Conservation (phyloP, 306 rosid species). For the Calophaca sinica region DNA sequence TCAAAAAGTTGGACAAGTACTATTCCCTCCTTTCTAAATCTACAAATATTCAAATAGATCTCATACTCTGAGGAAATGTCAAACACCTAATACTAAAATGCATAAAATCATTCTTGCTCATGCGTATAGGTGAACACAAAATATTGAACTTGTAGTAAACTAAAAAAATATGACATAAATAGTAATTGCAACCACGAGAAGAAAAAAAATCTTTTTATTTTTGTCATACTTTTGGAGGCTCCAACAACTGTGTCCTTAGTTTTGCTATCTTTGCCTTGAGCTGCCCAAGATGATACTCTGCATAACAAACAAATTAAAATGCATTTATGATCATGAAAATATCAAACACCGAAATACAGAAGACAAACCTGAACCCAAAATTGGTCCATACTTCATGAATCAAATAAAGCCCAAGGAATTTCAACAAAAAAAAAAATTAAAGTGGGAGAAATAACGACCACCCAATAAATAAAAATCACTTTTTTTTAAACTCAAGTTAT, state of each 20-base stretch:
- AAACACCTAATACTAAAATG: slow-evolving; percentile 6
- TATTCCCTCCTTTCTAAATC: slow-evolving; percentile 25
- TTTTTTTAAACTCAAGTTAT: neutral
- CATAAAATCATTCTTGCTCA: neutral
- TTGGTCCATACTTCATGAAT: neutral
- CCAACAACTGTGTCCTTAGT: slow-evolving; percentile 93
- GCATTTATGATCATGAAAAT: slow-evolving; percentile 15
- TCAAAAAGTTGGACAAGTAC: neutral
- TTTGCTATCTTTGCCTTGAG: slow-evolving; percentile 99
- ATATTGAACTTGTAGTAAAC: neutral
- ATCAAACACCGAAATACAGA: neutral
- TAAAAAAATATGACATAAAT: neutral
- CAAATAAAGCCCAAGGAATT: neutral
- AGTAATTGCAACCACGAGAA: slow-evolving; percentile 4
- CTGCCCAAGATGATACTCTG: slow-evolving; percentile 99
- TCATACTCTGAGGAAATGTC: neutral
- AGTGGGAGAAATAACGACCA: neutral
- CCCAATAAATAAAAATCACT: neutral
- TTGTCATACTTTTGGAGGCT: slow-evolving; percentile 87
- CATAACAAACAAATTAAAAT: slow-evolving; percentile 27
- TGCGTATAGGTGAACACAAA: neutral
- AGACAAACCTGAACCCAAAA: neutral
- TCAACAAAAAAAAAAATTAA: neutral
- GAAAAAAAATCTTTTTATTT: neutral
- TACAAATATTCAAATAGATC: neutral